These are phyloP conservation scores for Davidsoniella australis DNA, from an alignment of 2,329 filamentous ascomycete species.

Conservation along the genomic window DNA sequence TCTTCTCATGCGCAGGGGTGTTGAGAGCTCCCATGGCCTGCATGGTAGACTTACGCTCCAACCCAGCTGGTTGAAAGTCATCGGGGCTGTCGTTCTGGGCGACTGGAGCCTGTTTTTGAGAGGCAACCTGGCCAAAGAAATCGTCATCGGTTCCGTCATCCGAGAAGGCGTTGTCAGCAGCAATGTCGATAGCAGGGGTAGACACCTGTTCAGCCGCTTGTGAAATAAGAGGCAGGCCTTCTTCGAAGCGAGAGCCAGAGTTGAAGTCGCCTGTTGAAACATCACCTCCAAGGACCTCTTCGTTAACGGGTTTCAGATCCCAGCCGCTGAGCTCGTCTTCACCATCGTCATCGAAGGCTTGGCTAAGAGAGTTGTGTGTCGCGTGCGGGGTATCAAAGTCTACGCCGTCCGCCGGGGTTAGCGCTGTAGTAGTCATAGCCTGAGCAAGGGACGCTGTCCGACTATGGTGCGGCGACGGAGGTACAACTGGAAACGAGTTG, in stretches of 20 bases:
- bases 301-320: slow-evolving; percentile 5
- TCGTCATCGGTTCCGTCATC: slow-evolving; percentile 26
- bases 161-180: slow-evolving; percentile 16
- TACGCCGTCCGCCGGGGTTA: background rate
- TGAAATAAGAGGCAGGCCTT: slow-evolving; percentile 46
- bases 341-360: background rate
- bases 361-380: slow-evolving; percentile 3
- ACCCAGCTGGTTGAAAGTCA: slow-evolving; percentile 15
- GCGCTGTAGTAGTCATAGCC: background rate
- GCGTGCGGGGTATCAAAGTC: slow-evolving; percentile 11
- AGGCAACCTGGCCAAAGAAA: slow-evolving; percentile 33
- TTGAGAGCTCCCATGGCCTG: slow-evolving; percentile 42
- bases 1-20: background rate
- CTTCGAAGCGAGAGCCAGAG: slow-evolving; percentile 43
- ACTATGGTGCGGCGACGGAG: slow-evolving; percentile 16
- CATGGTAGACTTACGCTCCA: slow-evolving; percentile 55
- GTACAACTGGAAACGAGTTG: slow-evolving; percentile 46
- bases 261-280: slow-evolving; percentile 25
- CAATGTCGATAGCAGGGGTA: slow-evolving; percentile 12
- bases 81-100: slow-evolving; percentile 16
- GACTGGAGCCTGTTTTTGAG: slow-evolving; percentile 24
- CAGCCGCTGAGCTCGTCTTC: slow-evolving; percentile 6
- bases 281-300: slow-evolving; percentile 24
- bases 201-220: slow-evolving; percentile 15
- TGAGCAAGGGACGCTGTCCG: slow-evolving; percentile 4